These are phyloP conservation scores for Peronospora belbahrii DNA, from an alignment of 352 stramenopile species.

Conservation along the genomic window DNA sequence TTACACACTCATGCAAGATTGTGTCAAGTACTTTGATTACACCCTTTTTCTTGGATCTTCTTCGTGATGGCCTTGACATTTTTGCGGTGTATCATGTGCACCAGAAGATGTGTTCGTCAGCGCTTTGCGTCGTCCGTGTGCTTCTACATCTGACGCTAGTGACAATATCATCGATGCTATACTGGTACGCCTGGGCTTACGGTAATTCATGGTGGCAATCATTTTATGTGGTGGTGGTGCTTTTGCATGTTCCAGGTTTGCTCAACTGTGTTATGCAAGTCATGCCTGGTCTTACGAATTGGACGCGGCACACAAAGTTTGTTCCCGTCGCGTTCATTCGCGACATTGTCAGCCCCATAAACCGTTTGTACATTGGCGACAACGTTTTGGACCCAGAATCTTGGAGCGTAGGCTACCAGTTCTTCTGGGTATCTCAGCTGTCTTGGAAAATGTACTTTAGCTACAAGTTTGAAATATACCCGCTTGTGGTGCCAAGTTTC, in stretches of 20 bases:
- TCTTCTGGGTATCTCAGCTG: constrained; percentile 93
- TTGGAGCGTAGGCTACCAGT: constrained; percentile 86
- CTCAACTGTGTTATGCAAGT: constrained; percentile 76
- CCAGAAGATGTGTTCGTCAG: constrained; percentile 44
- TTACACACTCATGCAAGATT: constrained; percentile 73
- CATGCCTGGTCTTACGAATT: constrained; percentile 69
- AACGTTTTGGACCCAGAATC: constrained; percentile 92
- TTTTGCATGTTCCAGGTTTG: constrained; percentile 62
- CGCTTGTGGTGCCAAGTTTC: constrained; percentile 91
- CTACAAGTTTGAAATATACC: constrained; percentile 97
- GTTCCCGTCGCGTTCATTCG: constrained; percentile 57
- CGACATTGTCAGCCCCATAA: constrained; percentile 90
- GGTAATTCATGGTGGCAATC: constrained; percentile 48
- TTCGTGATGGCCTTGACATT: constrained; percentile 91
- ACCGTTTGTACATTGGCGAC: constrained; percentile 94
- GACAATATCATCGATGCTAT: constrained; percentile 59
- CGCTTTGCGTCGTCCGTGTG: constrained; percentile 85
- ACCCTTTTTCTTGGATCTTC: constrained; percentile 80
- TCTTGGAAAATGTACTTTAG: constrained; percentile 97
- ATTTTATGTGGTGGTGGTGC: constrained; percentile 46
- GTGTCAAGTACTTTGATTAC: constrained; percentile 91
- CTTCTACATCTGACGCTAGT: constrained; percentile 56
- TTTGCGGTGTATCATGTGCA: constrained; percentile 58
- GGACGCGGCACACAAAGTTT: constrained; percentile 64
- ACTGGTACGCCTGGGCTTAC: constrained; percentile 75